Conservation (phyloP, 345 rosid genomes). For the Eucalyptus brandiana region DNA sequence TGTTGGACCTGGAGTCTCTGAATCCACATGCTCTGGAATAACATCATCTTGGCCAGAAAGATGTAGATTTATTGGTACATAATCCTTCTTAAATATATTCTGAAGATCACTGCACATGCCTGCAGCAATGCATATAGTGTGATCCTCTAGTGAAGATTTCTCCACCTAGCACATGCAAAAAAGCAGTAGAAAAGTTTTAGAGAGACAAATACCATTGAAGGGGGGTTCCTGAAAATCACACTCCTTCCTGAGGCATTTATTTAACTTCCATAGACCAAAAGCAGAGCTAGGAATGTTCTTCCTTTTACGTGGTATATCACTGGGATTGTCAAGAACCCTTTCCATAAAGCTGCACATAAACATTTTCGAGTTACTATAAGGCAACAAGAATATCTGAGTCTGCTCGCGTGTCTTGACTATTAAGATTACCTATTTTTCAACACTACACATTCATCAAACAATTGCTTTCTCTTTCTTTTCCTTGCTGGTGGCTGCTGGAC, state of each 20-base stretch:
- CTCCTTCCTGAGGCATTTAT: constrained; percentile 37
- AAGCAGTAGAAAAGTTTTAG: background rate
- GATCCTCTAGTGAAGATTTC: background rate
- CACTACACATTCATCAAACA: constrained; percentile 46
- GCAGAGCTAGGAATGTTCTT: constrained; percentile 25
- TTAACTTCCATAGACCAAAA: constrained; percentile 47
- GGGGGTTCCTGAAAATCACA: constrained; percentile 36
- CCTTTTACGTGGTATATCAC: constrained; percentile 25
- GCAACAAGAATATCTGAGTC: background rate
- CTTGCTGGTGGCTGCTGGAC: constrained; percentile 15
- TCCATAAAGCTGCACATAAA: background rate
- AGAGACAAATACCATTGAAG: constrained; percentile 33
- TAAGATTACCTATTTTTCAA: constrained; percentile 39
- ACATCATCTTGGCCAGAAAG: constrained; percentile 17
- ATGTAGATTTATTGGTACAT: constrained; percentile 22
- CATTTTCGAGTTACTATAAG: background rate
- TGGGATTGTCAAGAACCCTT: background rate
- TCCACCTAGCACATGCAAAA: background rate
- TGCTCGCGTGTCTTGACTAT: background rate
- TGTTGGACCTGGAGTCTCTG: constrained; percentile 6
- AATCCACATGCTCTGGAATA: background rate
- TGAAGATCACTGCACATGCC: background rate
- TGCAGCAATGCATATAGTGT: background rate
- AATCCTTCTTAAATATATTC: constrained; percentile 4
- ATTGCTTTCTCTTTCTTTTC: constrained; percentile 23